These are phyloP conservation scores for Cyberlindnera mycetangii DNA, from an alignment of 805 yeast genomes.

Conservation along the genomic window DNA sequence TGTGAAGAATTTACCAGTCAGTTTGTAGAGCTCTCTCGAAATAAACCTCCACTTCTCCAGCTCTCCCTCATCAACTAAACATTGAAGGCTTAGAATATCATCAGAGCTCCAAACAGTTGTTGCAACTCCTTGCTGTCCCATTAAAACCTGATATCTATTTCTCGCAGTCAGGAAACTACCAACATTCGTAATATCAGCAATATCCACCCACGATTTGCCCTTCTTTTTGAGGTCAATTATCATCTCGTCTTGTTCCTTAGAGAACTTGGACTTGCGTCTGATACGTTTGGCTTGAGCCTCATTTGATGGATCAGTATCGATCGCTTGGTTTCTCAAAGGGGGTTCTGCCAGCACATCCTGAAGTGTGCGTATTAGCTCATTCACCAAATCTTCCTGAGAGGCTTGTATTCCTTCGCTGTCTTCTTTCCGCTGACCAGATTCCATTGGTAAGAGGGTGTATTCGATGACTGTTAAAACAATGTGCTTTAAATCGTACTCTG, in stretches of 20 bases:
- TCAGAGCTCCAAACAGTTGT: constrained; percentile 58
- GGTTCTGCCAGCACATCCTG: constrained; percentile 18
- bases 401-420: not conserved
- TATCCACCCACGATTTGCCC: constrained; percentile 72
- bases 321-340: constrained; percentile 25
- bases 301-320: constrained; percentile 41
- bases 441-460: too few relatives aligned
- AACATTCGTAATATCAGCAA: constrained; percentile 61
- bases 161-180: constrained; percentile 71
- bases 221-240: constrained; percentile 58
- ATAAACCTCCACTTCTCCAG: constrained; percentile 65
- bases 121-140: constrained; percentile 82
- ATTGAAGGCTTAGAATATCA: constrained; percentile 49
- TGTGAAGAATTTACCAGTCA: constrained; percentile 46
- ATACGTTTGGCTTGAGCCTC: constrained; percentile 46
- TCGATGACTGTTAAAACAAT: too few relatives aligned
- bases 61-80: constrained; percentile 65
- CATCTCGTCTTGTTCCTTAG: constrained; percentile 63
- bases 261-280: constrained; percentile 65
- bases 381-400: not conserved
- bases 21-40: constrained; percentile 56
- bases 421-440: too few relatives aligned
- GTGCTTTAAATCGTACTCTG: too few relatives aligned
- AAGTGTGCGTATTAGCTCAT: constrained; percentile 10
- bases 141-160: constrained; percentile 73